These are phyloP conservation scores for Triticum timopheevii DNA, from an alignment of 176 grass and related monocot species.

Conservation along the genomic window DNA sequence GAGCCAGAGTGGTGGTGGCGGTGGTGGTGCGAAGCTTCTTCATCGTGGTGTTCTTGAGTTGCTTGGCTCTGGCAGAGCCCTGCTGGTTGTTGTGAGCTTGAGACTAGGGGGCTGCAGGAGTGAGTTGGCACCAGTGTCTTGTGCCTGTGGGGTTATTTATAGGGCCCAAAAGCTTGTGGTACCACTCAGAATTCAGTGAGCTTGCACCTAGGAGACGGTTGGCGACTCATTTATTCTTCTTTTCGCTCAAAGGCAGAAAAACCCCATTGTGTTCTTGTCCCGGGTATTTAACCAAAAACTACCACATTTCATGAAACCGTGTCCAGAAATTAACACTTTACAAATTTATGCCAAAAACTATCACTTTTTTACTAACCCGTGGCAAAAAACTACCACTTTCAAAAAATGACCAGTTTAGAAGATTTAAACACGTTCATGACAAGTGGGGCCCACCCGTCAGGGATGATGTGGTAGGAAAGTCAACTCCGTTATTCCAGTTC, in stretches of 20 bases:
- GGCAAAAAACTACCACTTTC: too few species aligned
- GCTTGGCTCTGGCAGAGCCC: background rate
- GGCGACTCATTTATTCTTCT: background rate
- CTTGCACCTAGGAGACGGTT: background rate
- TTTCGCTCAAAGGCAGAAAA: background rate
- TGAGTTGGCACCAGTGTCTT: background rate
- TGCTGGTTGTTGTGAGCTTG: background rate
- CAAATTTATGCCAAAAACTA: too few species aligned
- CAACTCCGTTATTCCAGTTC: too few species aligned
- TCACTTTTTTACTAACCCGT: too few species aligned
- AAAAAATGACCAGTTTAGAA: too few species aligned
- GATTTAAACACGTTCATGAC: too few species aligned
- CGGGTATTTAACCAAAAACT: too few species aligned
- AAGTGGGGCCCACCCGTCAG: too few species aligned
- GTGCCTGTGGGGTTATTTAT: constrained; percentile 42
- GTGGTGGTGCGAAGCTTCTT: constrained; percentile 39
- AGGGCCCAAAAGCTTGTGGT: too few species aligned
- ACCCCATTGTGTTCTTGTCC: background rate
- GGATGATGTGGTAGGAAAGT: too few species aligned
- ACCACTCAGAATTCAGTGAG: constrained; percentile 2
- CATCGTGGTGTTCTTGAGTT: constrained; percentile 32
- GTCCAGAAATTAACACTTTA: too few species aligned
- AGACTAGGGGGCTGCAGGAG: background rate
- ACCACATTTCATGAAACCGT: too few species aligned
- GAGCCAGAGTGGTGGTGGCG: constrained; percentile 14